A percentile compares a stretch with the other conserved stretches of the same genome.
These are phyloP conservation scores for Mycena pura DNA, from an alignment of 768 basidiomycete genomes.

Conservation along the genomic window DNA sequence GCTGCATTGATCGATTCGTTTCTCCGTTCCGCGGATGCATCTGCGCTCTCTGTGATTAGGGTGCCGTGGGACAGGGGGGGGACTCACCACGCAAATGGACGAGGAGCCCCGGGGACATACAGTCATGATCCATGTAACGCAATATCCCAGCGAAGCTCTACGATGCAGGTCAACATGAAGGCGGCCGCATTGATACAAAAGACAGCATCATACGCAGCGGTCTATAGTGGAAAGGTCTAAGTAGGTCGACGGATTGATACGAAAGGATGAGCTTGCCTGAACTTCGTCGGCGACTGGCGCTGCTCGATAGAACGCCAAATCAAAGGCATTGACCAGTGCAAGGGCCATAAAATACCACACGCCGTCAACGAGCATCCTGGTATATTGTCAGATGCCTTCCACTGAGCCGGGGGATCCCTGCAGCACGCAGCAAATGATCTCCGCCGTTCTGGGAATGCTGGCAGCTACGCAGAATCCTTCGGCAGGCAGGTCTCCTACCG, in stretches of 20 bases:
- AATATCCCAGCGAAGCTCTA: conserved; percentile 61
- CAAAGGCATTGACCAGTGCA: conserved; percentile 58
- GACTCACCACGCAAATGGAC: conserved; percentile 58
- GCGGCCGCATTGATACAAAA: background rate
- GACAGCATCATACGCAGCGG: conserved; percentile 52
- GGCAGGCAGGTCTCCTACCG: conserved; percentile 94
- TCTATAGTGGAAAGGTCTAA: conserved; percentile 41
- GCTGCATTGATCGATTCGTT: conserved; percentile 41
- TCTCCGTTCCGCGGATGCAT: conserved; percentile 47
- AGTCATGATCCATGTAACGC: conserved; percentile 68
- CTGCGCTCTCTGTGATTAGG: conserved; percentile 25
- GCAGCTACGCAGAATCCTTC: conserved; percentile 99
- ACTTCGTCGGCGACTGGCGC: conserved; percentile 33
- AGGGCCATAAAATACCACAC: conserved; percentile 66
- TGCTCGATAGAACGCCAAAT: conserved; percentile 55
- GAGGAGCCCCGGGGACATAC: conserved; percentile 59
- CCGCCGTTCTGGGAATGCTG: conserved; percentile 92
- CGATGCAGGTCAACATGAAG: conserved; percentile 5
- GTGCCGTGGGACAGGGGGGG: background rate
- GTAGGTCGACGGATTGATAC: background rate
- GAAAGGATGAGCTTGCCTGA: conserved; percentile 41
- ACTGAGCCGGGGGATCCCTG: conserved; percentile 97
- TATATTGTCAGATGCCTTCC: conserved; percentile 96
- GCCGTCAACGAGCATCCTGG: conserved; percentile 74
- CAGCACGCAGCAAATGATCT: conserved; percentile 86